Percentiles rank a stretch among this genome's conserved stretches.
Evolutionary conservation across 1,284 basidiomycete species (phyloP).

Genomic region (Takashimella tepidaria): DNA sequence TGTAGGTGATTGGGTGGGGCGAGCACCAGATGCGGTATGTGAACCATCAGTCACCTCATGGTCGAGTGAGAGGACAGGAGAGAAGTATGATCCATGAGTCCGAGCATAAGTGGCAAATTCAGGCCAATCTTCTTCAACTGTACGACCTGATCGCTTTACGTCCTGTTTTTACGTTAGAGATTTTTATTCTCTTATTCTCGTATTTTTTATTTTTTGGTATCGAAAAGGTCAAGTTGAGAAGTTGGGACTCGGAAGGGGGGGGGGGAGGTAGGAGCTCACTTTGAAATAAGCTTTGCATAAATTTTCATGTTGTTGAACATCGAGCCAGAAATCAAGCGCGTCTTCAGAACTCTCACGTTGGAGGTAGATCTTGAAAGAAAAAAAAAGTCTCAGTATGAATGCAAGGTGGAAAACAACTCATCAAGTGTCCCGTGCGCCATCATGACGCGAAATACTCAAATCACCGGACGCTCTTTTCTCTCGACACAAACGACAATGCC

Average conservation of each 20-base stretch:
- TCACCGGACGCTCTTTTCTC: too few species aligned
- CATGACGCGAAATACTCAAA: not conserved
- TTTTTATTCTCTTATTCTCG: not conserved
- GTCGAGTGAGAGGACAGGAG: conserved; percentile 56
- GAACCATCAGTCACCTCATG: not conserved
- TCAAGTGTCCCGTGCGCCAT: too few species aligned
- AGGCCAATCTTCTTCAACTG: conserved; percentile 93
- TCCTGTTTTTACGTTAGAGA: conserved; percentile 51
- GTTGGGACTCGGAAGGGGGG: too few species aligned
- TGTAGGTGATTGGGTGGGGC: not conserved
- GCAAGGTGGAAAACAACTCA: too few species aligned
- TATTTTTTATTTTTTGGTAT: not conserved
- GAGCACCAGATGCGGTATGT: not conserved
- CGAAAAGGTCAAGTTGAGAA: too few species aligned
- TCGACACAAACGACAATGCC: too few species aligned
- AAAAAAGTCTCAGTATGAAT: too few species aligned
- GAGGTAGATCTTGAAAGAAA: conserved; percentile 60
- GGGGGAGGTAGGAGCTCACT: too few species aligned
- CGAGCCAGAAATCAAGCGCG: conserved; percentile 96
- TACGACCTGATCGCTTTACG: conserved; percentile 83
- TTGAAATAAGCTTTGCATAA: conserved; percentile 98
- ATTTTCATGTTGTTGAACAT: conserved; percentile 98
- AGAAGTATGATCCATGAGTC: conserved; percentile 56
- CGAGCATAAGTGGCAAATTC: conserved; percentile 88
- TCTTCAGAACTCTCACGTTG: conserved; percentile 93